Evolutionary conservation across 1,284 basidiomycete genomes (phyloP), one percentile per base, ranked within the genome.

Genomic region (Abortiporus biennis): DNA sequence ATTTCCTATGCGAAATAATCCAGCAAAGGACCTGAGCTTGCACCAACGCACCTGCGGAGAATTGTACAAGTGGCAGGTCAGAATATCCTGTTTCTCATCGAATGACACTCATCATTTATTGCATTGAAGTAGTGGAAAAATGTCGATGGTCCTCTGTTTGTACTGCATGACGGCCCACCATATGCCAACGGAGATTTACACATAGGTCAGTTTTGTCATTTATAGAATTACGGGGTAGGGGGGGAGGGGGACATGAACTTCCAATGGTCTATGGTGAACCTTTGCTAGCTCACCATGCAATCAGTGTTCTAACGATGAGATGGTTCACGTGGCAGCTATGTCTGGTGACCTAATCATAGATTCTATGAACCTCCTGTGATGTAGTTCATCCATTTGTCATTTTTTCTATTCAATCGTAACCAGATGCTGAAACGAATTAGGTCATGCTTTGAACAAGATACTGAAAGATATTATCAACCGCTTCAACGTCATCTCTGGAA

Each of bases 161-260:
- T 97, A 19, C 71, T 96, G 38, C 94, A 96, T 55, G 96, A 99
- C 61, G 96, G 96, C 0, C 96, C 96, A 17, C 96, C 95, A 0
- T 99, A 99, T 56, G 96, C 96, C 1, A 99, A 99, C 59, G 96
- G 96, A 1, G 76, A 89, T 54, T 67, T 99, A 36, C 96, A 99
- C 58, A 93, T 95, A 71, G 95, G 93, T 92, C 51, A 50, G 73
- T 56, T 4, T 29, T 47, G 12, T 35, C 15, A 39, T 38, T 9
- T 21, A 32, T 25, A 32, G 31, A 32, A 19, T 23, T 25, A 32
- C 38, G 33, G 37, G 20, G 44, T 30, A 17, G 20, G 36, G 25
- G 22, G 35, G 11, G 51, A 94, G n/a, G n/a, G n/a, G n/a, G n/a
- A n/a, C n/a, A n/a, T n/a, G n/a, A n/a, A n/a, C n/a, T n/a, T n/a